These are phyloP conservation scores for Coniochaeta prunicola DNA, from an alignment of 2,329 filamentous ascomycete species.

Conservation along the genomic window DNA sequence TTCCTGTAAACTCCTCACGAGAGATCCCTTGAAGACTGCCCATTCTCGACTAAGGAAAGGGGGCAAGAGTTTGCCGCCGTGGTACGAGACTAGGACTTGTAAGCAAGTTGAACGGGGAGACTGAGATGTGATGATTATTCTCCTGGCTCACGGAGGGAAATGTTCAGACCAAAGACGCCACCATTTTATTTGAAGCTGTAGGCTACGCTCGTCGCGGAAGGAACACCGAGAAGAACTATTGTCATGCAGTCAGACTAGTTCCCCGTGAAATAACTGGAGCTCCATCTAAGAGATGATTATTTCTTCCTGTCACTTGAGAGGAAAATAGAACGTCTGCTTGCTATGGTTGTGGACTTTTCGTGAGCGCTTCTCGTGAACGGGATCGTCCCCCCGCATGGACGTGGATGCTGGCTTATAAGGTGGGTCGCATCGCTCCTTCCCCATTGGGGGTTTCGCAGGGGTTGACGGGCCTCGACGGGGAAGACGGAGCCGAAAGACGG, in stretches of 20 bases:
- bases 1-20: slow-evolving; percentile 24
- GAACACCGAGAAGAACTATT: neutral
- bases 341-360: neutral
- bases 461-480: slow-evolving; percentile 6
- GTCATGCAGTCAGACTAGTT: neutral
- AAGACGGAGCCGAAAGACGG: slow-evolving; percentile 6
- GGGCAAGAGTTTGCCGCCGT: neutral
- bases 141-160: neutral
- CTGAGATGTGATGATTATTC: neutral
- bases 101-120: neutral
- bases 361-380: neutral
- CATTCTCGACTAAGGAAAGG: neutral
- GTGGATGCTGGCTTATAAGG: too few species aligned
- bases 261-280: neutral
- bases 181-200: neutral
- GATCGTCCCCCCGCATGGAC: neutral
- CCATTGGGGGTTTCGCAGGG: too few species aligned
- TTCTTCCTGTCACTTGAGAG: slow-evolving; percentile 17
- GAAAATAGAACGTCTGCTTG: slow-evolving; percentile 14
- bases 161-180: neutral
- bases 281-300: too few species aligned
- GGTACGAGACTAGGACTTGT: neutral
- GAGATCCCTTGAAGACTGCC: slow-evolving; percentile 15
- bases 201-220: neutral
- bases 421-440: too few species aligned